A percentile compares a stretch with the other conserved stretches of the same genome.
These are phyloP conservation scores for Celoporthe dispersa DNA, from an alignment of 2,329 filamentous ascomycete species.

Conservation along the genomic window DNA sequence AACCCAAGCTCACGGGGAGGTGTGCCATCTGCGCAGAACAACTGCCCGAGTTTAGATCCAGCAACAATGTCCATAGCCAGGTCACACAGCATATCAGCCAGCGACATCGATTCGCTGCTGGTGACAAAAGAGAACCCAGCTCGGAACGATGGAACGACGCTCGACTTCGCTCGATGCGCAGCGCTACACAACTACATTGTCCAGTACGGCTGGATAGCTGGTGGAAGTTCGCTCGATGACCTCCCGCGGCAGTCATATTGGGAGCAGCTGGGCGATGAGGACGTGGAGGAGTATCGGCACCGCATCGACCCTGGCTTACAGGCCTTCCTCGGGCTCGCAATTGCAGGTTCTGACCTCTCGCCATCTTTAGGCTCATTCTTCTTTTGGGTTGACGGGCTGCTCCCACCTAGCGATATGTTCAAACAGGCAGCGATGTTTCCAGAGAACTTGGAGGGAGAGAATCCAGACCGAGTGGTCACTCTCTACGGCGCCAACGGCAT, in stretches of 20 bases:
- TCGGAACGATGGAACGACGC: not conserved
- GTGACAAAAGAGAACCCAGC: not conserved
- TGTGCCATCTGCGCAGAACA: too few species aligned
- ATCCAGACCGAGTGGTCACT: too few species aligned
- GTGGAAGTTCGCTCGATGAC: not conserved
- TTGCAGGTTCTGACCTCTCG: not conserved
- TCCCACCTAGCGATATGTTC: too few species aligned
- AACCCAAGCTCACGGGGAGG: too few species aligned
- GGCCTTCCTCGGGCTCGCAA: not conserved
- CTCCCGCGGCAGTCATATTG: not conserved
- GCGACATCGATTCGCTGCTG: not conserved
- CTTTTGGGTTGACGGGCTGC: too few species aligned
- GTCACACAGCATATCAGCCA: not conserved
- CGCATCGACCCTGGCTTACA: not conserved
- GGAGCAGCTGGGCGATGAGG: not conserved
- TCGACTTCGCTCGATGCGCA: constrained; percentile 7
- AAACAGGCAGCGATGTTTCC: too few species aligned
- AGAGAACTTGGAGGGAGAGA: too few species aligned
- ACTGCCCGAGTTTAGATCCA: too few species aligned
- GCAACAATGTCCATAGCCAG: too few species aligned
- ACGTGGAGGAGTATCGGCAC: not conserved
- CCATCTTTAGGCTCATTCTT: too few species aligned
- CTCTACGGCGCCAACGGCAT: too few species aligned
- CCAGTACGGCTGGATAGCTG: not conserved
- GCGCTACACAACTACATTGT: constrained; percentile 9